phyloP scores from a whole-genome alignment of 2,329 filamentous ascomycete species.

The Thielaviopsis euricoi region DNA sequence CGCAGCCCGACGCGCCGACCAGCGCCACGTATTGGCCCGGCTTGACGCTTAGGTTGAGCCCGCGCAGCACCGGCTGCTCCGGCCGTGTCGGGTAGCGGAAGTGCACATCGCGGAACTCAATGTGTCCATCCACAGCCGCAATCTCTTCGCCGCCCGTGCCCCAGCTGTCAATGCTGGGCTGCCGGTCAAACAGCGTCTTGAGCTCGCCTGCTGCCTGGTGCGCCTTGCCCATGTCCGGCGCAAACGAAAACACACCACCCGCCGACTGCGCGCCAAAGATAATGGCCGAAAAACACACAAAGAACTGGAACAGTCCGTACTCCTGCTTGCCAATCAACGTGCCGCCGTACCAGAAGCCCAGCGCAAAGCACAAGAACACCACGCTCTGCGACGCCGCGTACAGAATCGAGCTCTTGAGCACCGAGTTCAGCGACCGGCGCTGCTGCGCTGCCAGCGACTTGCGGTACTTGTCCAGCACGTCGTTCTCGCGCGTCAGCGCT shows the following conservation, averaged over 20 bases:
- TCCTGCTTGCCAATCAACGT: slow-evolving; percentile 54
- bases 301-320: slow-evolving; percentile 74
- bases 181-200: slow-evolving; percentile 68
- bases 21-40: slow-evolving; percentile 76
- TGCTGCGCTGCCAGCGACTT: slow-evolving; percentile 49
- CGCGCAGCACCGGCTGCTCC: slow-evolving; percentile 80
- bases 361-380: slow-evolving; percentile 66
- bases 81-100: slow-evolving; percentile 87
- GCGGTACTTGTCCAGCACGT: slow-evolving; percentile 61
- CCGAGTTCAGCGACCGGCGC: slow-evolving; percentile 50
- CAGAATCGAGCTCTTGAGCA: slow-evolving; percentile 59
- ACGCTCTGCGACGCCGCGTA: slow-evolving; percentile 77
- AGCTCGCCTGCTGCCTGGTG: slow-evolving; percentile 68
- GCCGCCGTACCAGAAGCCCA: slow-evolving; percentile 88
- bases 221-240: slow-evolving; percentile 85
- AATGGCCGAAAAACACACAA: slow-evolving; percentile 73
- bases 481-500: slow-evolving; percentile 69
- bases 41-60: slow-evolving; percentile 56
- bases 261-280: slow-evolving; percentile 89
- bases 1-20: slow-evolving; percentile 86
- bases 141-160: slow-evolving; percentile 49
- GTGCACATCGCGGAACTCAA: slow-evolving; percentile 86
- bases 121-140: slow-evolving; percentile 49
- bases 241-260: slow-evolving; percentile 76
- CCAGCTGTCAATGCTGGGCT: slow-evolving; percentile 72